A percentile compares a stretch with the other conserved stretches of the same genome.
Conservation (phyloP, 2,329 filamentous ascomycete species). For the Colletotrichum horii region DNA sequence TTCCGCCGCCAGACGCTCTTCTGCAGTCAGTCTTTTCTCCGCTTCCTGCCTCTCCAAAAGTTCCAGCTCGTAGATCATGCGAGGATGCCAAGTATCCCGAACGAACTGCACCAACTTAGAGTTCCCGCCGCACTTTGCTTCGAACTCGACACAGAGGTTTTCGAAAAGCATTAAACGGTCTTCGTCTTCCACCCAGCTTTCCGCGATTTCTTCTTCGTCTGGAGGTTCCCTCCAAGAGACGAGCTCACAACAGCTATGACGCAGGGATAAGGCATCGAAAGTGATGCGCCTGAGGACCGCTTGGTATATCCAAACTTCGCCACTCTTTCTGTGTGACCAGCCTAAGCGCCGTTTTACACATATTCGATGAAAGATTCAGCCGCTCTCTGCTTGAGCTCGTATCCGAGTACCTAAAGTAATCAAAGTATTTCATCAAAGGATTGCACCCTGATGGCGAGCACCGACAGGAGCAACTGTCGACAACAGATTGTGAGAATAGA, state of each 20-base stretch:
- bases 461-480: neutral
- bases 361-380: too few relatives aligned
- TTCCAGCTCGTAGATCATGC: neutral
- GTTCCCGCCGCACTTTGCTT: neutral
- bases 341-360: neutral
- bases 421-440: neutral
- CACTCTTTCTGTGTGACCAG: fast-evolving
- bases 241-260: neutral
- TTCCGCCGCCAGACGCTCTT: neutral
- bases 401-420: fast-evolving
- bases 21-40: neutral
- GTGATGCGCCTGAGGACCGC: neutral
- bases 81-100: neutral
- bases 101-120: neutral
- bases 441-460: neutral
- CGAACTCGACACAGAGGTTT: neutral
- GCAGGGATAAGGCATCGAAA: neutral
- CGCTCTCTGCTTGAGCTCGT: neutral
- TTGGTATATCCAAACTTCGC: neutral
- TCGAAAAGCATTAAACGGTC: fast-evolving
- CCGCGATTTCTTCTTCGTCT: neutral
- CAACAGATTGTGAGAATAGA: fast-evolving
- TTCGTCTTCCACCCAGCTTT: neutral
- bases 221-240: neutral
- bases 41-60: fast-evolving